Evolutionary conservation across 176 grass and related monocot species (phyloP), one percentile per base, ranked within the genome.

Genomic region (Lolium perenne): DNA sequence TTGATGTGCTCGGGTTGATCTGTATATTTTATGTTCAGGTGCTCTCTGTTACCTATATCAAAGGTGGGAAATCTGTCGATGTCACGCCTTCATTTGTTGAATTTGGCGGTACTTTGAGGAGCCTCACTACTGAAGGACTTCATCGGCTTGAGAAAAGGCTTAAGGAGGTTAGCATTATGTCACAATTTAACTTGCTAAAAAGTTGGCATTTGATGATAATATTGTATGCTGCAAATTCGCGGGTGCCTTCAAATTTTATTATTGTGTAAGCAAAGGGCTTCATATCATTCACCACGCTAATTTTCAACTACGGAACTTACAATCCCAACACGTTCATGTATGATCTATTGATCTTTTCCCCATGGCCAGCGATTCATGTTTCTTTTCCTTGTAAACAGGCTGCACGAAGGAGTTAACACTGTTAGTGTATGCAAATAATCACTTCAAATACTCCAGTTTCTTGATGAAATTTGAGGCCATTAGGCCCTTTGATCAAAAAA

Each of bases 31-130:
- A 4, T 60, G 26, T 86, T 86, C 57, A 98, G 96, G 93, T 95
- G 29, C 41, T 98, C 38, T 89, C 92, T 2, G 91, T 91, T 79
- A 98, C 93, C 46, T 98, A 91, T 94, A 87, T 95, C 32, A 91
- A 91, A 85, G 90, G 92, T 91, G 92, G 88, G 13, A 77, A 71
- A 63, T 72, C 77, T 53, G 57, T 91, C 79, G 75, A 92, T 88
- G 78, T 59, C 47, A 94, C 82, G 23, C 96, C 96, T 70, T 16
- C 77, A 53, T 25, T 73, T 76, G 79, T 98, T 60, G 90, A 98
- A 88, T 98, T 98, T 54, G 96, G 96, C 51, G 96, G 93, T 55
- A 98, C 96, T 79, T 79, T 98, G 56, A 94, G 96, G 83, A 98
- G 96, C 71, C 82, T 98, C 58, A 95, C 96, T 21, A 95, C 90